Evolutionary conservation across 768 basidiomycete genomes (phyloP), one percentile per base, ranked within the genome.

Genomic region (Mycena chlorophos): DNA sequence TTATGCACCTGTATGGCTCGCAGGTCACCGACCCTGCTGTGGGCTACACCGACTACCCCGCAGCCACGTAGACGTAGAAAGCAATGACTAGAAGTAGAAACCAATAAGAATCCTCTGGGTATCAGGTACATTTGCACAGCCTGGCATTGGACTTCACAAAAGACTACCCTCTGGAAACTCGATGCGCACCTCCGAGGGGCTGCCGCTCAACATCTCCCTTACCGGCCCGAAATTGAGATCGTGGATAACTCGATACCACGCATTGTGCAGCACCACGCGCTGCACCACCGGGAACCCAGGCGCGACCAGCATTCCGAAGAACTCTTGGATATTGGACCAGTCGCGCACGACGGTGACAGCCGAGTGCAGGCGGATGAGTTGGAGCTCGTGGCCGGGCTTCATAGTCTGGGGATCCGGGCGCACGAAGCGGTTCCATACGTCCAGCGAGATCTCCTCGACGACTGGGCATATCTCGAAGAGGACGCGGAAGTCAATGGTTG

Each of bases 31-130:
- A 69, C 26, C 67, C 65, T 47, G 46, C 49, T 26, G 60, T 68
- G 42, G 75, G 75, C 20, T 76, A 74, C 39, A 72, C 72, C 3
- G 73, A 75, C 56, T 78, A 76, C 56, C 70, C 71, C 23, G 55
- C 28, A 10, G 73, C 71, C 17, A 50, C 25, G 19, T 62, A 61
- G n/a, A n/a, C n/a, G n/a, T n/a, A n/a, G n/a, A n/a, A n/a, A n/a
- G n/a, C n/a, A n/a, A n/a, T n/a, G n/a, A n/a, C n/a, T n/a, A n/a
- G n/a, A n/a, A n/a, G n/a, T n/a, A n/a, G n/a, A n/a, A n/a, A n/a
- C n/a, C n/a, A n/a, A n/a, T n/a, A n/a, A n/a, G n/a, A n/a, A n/a
- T n/a, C n/a, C n/a, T n/a, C n/a, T n/a, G n/a, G n/a, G n/a, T n/a
- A n/a, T n/a, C n/a, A n/a, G n/a, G n/a, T n/a, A n/a, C n/a, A n/a